Evolutionary conservation across 495 filamentous ascomycete genomes (phyloP).

Genomic region (Parachaetomium inaequale): DNA sequence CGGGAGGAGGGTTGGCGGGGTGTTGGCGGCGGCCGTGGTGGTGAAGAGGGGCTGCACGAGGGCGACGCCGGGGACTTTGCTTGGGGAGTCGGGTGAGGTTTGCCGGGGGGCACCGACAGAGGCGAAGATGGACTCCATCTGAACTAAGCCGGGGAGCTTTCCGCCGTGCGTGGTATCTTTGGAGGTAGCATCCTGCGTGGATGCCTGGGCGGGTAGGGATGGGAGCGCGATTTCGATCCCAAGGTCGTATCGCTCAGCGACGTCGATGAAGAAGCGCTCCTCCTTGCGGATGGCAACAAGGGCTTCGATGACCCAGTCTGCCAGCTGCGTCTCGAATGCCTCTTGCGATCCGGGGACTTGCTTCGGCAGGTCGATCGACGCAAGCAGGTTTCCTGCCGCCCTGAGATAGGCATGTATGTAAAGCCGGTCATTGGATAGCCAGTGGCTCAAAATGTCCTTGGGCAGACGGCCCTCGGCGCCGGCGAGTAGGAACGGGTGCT

Average conservation of each 20-base stretch:
- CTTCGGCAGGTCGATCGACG: constrained; percentile 56
- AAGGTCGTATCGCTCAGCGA: constrained; percentile 58
- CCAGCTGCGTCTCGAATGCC: constrained; percentile 45
- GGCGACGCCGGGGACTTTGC: constrained; percentile 27
- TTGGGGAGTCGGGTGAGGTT: neutral
- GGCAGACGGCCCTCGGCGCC: constrained; percentile 62
- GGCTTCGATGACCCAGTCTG: constrained; percentile 58
- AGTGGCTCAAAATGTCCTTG: constrained; percentile 55
- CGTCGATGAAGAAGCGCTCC: constrained; percentile 64
- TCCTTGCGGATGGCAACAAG: constrained; percentile 65
- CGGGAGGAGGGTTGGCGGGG: constrained; percentile 19
- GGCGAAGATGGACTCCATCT: constrained; percentile 23
- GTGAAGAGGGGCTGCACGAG: constrained; percentile 25
- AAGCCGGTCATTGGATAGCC: constrained; percentile 72
- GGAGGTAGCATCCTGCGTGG: constrained; percentile 5
- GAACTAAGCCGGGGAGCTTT: constrained; percentile 29
- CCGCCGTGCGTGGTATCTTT: constrained; percentile 16
- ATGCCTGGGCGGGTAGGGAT: neutral
- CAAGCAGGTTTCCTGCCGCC: constrained; percentile 63
- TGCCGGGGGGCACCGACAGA: neutral
- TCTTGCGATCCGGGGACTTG: constrained; percentile 28
- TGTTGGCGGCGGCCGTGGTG: constrained; percentile 1
- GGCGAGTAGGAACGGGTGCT: constrained; percentile 63
- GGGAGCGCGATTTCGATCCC: constrained; percentile 44
- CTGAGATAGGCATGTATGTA: constrained; percentile 68